These are phyloP conservation scores for Lichtheimia corymbifera DNA, from an alignment of 371 early-diverging fungal genomes.

Conservation along the genomic window DNA sequence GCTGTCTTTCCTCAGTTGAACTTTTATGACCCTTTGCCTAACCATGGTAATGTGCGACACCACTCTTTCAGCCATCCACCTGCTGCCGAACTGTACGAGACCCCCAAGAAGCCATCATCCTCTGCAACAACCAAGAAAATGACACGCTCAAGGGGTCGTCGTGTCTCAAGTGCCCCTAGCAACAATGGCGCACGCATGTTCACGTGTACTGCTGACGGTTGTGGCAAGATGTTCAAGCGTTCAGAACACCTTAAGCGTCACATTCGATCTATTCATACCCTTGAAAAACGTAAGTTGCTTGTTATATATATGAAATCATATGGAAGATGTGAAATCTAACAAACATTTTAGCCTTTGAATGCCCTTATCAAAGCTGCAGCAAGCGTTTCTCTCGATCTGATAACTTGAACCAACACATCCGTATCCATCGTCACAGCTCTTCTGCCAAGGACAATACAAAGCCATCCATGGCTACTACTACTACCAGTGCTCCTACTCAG, in stretches of 20 bases:
- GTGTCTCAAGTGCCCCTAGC: conserved; percentile 52
- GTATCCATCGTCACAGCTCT: conserved; percentile 57
- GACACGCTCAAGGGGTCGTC: conserved; percentile 56
- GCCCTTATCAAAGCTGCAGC: conserved; percentile 71
- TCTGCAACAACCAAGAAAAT: conserved; percentile 17
- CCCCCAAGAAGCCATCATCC: conserved; percentile 6
- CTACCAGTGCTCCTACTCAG: conserved; percentile 6
- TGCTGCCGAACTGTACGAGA: not conserved
- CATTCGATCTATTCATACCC: conserved; percentile 65
- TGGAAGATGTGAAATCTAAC: not conserved
- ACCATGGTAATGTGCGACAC: conserved; percentile 14
- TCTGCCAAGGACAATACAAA: too few relatives aligned
- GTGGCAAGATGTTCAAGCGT: conserved; percentile 66
- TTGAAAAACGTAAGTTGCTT: conserved; percentile 60
- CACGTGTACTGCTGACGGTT: conserved; percentile 54
- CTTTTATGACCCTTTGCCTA: conserved; percentile 8
- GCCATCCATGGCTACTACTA: not conserved
- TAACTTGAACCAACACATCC: conserved; percentile 76
- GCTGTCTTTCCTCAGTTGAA: conserved; percentile 4
- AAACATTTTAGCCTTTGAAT: conserved; percentile 54
- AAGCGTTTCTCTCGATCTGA: conserved; percentile 85
- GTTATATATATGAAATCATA: too few relatives aligned
- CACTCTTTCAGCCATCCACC: conserved; percentile 26
- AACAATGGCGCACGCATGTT: conserved; percentile 46
- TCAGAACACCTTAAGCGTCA: conserved; percentile 70